Conservation (phyloP, 2,329 filamentous ascomycete species). For the Phialemonium atrogriseum region DNA sequence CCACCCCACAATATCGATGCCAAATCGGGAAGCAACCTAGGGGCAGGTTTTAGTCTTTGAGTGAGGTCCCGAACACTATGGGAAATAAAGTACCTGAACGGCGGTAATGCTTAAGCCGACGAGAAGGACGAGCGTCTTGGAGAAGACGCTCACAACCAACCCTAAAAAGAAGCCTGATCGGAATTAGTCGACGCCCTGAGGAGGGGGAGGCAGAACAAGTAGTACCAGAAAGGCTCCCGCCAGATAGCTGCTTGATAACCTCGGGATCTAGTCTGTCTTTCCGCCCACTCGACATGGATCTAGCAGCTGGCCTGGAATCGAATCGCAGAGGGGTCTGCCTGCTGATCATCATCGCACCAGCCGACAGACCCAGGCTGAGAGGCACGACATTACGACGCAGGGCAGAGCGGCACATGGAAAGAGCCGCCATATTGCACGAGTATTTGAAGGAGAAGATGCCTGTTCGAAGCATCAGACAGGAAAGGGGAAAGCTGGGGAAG, state of each 20-base stretch:
- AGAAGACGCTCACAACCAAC: constrained; percentile 61
- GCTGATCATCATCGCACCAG: constrained; percentile 13
- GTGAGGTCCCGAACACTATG: background rate
- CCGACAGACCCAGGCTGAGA: constrained; percentile 15
- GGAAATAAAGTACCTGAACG: constrained; percentile 44
- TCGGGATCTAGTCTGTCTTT: constrained; percentile 21
- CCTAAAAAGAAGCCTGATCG: constrained; percentile 51
- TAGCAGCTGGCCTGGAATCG: constrained; percentile 13
- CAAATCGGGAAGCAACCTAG: constrained; percentile 35
- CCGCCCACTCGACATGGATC: constrained; percentile 6
- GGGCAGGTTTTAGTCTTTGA: background rate
- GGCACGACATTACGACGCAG: constrained; percentile 14
- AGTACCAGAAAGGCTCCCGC: constrained; percentile 44
- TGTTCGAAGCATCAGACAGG: background rate
- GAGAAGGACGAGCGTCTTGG: constrained; percentile 59
- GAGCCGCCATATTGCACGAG: constrained; percentile 10
- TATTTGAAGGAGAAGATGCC: background rate
- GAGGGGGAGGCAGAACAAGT: background rate
- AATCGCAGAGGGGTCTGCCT: constrained; percentile 21
- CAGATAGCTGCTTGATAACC: constrained; percentile 41
- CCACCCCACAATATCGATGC: constrained; percentile 29
- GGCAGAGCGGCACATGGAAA: constrained; percentile 12
- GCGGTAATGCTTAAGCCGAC: constrained; percentile 56
- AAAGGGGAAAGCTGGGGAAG: no score
- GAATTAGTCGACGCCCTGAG: background rate